Percentiles rank a stretch among this genome's conserved stretches.
These are phyloP conservation scores for Apostasia shenzhenica DNA, from an alignment of 106 monocot genomes.

Conservation along the genomic window DNA sequence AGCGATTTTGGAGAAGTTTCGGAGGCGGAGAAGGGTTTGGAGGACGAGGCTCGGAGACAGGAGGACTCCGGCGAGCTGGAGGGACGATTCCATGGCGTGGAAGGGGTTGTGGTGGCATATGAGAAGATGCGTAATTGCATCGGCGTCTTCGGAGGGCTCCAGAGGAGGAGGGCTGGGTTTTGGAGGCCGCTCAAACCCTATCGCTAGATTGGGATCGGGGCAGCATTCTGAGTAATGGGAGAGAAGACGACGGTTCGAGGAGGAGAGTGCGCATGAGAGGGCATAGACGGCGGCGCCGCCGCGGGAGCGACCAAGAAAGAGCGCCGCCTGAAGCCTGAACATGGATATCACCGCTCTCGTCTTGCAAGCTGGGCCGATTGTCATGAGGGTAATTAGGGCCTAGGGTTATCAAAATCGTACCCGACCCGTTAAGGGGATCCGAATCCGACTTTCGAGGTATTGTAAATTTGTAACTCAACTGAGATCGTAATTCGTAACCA, in stretches of 20 bases:
- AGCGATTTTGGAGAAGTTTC: conserved; percentile 77
- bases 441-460: no score
- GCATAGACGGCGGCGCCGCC: no score
- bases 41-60: conserved; percentile 42
- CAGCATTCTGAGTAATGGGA: background rate
- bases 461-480: no score
- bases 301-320: background rate
- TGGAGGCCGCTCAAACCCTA: background rate
- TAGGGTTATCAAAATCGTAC: no score
- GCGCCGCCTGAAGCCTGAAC: background rate
- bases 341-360: background rate
- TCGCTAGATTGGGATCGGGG: background rate
- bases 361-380: no score
- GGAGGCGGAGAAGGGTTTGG: conserved; percentile 88
- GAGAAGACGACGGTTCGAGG: background rate
- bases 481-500: no score
- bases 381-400: no score
- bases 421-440: no score
- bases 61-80: conserved; percentile 53
- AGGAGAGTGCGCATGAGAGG: background rate
- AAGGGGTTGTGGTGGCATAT: conserved; percentile 89
- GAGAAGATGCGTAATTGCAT: conserved; percentile 60
- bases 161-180: conserved; percentile 25
- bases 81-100: conserved; percentile 83
- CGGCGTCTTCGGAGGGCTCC: conserved; percentile 39